phyloP scores from a whole-genome alignment of 2,329 filamentous ascomycete species.

The Phyllosticta citribraziliensis region DNA sequence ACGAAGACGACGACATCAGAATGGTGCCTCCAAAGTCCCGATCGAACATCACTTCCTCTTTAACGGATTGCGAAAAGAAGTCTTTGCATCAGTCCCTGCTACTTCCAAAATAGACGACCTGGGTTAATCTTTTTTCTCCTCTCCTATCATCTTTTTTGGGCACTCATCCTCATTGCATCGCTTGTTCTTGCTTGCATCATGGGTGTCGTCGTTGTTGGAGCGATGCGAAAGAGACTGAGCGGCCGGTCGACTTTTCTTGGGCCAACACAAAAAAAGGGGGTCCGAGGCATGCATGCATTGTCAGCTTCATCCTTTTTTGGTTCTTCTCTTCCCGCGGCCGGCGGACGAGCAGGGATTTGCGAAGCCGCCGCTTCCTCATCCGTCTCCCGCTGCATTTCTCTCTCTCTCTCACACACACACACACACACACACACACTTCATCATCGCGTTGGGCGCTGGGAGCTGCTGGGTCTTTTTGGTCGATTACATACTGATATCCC shows the following conservation, averaged over 20 bases:
- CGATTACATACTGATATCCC: slow-evolving; percentile 7
- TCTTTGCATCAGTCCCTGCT: background rate
- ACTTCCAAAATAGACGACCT: slow-evolving; percentile 8
- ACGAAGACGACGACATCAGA: slow-evolving; percentile 51
- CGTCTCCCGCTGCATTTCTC: background rate
- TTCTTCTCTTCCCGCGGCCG: background rate
- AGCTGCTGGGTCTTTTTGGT: background rate
- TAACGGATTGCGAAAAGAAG: slow-evolving; percentile 6
- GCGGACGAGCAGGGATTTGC: background rate
- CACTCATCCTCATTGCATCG: background rate
- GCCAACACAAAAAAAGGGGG: background rate
- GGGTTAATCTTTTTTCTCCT: background rate
- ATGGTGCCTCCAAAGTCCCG: slow-evolving; percentile 16
- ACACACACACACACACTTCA: background rate
- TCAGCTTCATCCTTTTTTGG: background rate
- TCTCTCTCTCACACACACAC: too few species aligned
- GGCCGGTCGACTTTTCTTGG: slow-evolving; percentile 1
- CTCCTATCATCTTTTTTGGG: background rate
- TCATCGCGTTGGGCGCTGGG: background rate
- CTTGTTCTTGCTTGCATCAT: background rate
- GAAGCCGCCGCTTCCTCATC: background rate
- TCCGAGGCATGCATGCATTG: slow-evolving; percentile 6
- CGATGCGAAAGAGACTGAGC: slow-evolving; percentile 5
- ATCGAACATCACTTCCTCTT: background rate
- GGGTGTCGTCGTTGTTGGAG: background rate